These are phyloP conservation scores for Pichia insulana DNA, from an alignment of 805 yeast genomes.

Conservation along the genomic window DNA sequence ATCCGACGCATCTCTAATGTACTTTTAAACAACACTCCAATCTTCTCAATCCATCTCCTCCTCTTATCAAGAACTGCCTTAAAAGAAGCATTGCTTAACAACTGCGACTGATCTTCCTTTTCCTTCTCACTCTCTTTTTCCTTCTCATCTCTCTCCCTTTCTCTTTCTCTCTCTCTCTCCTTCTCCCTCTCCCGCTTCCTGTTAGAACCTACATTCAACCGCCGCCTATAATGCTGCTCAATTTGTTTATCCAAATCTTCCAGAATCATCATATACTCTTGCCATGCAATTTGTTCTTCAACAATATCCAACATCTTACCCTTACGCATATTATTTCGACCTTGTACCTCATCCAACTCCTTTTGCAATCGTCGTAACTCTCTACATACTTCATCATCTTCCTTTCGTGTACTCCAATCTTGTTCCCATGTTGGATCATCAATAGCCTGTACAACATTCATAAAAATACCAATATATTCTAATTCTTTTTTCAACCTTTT, in stretches of 20 bases:
- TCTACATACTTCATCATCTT: conserved; percentile 89
- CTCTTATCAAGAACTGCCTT: conserved; percentile 79
- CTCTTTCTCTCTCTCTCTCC: not conserved
- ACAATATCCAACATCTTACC: conserved; percentile 57
- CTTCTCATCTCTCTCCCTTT: conserved; percentile 14
- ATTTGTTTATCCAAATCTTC: conserved; percentile 96
- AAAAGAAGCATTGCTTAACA: conserved; percentile 70
- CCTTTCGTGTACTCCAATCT: conserved; percentile 73
- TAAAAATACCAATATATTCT: conserved; percentile 81
- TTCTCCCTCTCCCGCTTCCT: conserved; percentile 38
- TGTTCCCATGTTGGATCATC: conserved; percentile 33
- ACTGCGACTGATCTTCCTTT: conserved; percentile 39
- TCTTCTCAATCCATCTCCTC: conserved; percentile 76
- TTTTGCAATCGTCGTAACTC: conserved; percentile 71
- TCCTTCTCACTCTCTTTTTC: no score
- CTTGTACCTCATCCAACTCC: conserved; percentile 52
- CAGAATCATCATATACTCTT: conserved; percentile 80
- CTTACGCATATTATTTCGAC: conserved; percentile 60
- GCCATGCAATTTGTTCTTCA: conserved; percentile 89
- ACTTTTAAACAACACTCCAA: conserved; percentile 75
- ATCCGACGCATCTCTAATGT: conserved; percentile 65
- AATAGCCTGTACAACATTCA: conserved; percentile 43
- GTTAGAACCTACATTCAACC: conserved; percentile 61
- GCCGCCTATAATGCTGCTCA: conserved; percentile 83
- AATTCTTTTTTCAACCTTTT: conserved; percentile 82